A percentile compares a stretch with the other conserved stretches of the same genome.
These are phyloP conservation scores for Leccinellum rugosiceps DNA, from an alignment of 768 basidiomycete genomes.

Conservation along the genomic window DNA sequence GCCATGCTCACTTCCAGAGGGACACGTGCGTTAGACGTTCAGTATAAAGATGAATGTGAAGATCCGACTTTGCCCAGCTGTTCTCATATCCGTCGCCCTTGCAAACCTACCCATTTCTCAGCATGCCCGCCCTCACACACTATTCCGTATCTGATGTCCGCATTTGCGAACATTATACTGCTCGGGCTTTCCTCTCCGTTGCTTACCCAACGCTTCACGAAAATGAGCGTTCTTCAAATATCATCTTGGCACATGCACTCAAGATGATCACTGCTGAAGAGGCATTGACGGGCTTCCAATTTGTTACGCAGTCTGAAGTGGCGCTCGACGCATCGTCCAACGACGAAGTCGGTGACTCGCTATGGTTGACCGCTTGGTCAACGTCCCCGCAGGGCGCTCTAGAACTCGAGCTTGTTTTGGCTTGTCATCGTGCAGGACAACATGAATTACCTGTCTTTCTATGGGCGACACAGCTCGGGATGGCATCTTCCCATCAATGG, in stretches of 20 bases:
- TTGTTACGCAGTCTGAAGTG: constrained; percentile 34
- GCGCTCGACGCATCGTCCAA: constrained; percentile 22
- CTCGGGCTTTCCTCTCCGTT: constrained; percentile 39
- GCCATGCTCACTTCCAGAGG: constrained; percentile 20
- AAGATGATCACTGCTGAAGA: constrained; percentile 39
- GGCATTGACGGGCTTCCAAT: constrained; percentile 36
- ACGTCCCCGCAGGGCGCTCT: constrained; percentile 26
- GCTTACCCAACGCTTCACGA: constrained; percentile 40
- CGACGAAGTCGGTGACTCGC: constrained; percentile 25
- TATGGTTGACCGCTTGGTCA: constrained; percentile 54
- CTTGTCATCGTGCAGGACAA: constrained; percentile 43
- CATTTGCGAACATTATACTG: constrained; percentile 39
- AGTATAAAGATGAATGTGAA: constrained; percentile 9
- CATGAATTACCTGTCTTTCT: constrained; percentile 54
- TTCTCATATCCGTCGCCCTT: background rate
- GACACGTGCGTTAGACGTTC: background rate
- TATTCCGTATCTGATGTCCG: constrained; percentile 19
- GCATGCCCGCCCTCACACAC: constrained; percentile 32
- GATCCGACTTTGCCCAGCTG: background rate
- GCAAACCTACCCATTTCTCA: background rate
- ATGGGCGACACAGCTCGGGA: constrained; percentile 37
- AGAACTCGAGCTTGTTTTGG: constrained; percentile 42
- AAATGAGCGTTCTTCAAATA: constrained; percentile 49
- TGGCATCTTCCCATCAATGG: constrained; percentile 25
- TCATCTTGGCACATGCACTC: constrained; percentile 51